These are phyloP conservation scores for Auxenochlorella pyrenoidosa DNA, from an alignment of 139 green algal genomes.

Conservation along the genomic window DNA sequence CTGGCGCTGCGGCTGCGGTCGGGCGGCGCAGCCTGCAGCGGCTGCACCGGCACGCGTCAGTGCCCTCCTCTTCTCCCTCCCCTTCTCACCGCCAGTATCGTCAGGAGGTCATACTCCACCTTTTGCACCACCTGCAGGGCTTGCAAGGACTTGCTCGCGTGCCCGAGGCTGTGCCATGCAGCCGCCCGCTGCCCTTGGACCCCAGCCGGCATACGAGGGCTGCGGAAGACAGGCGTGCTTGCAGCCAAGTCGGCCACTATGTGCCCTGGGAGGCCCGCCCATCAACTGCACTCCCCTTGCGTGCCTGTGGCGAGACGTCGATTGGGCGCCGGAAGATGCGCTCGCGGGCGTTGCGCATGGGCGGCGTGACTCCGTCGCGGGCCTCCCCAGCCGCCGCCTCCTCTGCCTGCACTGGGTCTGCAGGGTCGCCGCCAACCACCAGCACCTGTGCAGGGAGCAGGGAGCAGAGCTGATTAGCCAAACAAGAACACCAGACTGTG, in stretches of 20 bases:
- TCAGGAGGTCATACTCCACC: constrained; percentile 71
- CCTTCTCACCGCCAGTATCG: constrained; percentile 60
- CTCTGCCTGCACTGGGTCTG: neutral
- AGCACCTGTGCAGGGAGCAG: constrained; percentile 47
- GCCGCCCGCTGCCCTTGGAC: too few species aligned
- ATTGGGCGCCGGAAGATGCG: constrained; percentile 70
- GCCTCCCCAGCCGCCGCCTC: constrained; percentile 52
- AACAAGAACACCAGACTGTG: too few species aligned
- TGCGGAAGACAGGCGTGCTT: too few species aligned
- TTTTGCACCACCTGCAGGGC: constrained; percentile 36
- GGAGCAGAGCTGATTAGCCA: neutral
- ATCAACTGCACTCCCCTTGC: too few species aligned
- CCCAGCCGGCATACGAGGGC: too few species aligned
- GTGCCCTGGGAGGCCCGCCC: too few species aligned
- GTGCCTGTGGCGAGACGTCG: constrained; percentile 41
- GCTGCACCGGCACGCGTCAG: neutral
- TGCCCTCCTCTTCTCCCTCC: too few species aligned
- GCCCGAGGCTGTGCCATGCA: too few species aligned
- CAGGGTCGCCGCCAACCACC: constrained; percentile 54
- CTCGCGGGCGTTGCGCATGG: constrained; percentile 71
- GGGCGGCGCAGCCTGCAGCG: too few species aligned
- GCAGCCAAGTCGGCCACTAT: too few species aligned
- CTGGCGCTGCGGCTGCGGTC: too few species aligned
- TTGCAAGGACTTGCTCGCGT: too few species aligned
- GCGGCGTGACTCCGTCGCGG: constrained; percentile 77